Base-by-base conservation (phyloP, 1,139 yeast species). In the Eremothecium sinecaudum region DNA sequence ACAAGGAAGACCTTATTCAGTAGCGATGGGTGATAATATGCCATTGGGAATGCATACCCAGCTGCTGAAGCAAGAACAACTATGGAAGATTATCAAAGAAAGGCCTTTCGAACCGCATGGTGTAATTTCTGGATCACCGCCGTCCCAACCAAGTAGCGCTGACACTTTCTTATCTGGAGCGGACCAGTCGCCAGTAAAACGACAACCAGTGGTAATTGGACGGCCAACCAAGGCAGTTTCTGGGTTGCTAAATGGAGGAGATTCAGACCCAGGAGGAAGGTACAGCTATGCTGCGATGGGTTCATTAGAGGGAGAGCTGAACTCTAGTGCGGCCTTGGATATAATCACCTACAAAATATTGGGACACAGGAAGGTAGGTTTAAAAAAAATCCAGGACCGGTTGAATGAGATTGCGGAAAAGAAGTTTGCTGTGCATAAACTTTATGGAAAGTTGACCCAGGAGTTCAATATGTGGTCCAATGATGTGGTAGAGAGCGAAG, bases 391-490 rank as follows among this genome's bases (percentile, higher is more conserved):
- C n/a, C 43, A 43, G 17, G 52, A 44, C 20, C 36, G 51, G n/a
- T 25, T 51, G 11, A 25, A 27, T 13, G 36, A 41, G n/a, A 38
- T 53, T 24, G 47, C 53, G 2, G 38, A 36, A 6, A 45, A 41
- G 29, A 51, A 48, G 32, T 39, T 38, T 12, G 51, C 39, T 15
- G 41, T 45, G 4, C 35, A 41, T 5, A 51, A 46, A 28, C 31
- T 42, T 10, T 45, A 41, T 7, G 41, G 41, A 23, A 50, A 47
- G 29, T 46, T 51, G 19, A 31, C 50, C 5, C 38, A 37, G 14
- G 53, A 51, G 29, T 27, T 51, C 21, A 33, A 36, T 9, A 28
- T 38, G 12, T 53, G 58, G 58, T 43, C 47, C 20, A 42, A 46
- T 18, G 45, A 44, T 24, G 33, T 45, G 9, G 35, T 45, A 8